Evolutionary conservation across 441 rosid genomes (phyloP).

Genomic region (Adansonia madagascariensis): DNA sequence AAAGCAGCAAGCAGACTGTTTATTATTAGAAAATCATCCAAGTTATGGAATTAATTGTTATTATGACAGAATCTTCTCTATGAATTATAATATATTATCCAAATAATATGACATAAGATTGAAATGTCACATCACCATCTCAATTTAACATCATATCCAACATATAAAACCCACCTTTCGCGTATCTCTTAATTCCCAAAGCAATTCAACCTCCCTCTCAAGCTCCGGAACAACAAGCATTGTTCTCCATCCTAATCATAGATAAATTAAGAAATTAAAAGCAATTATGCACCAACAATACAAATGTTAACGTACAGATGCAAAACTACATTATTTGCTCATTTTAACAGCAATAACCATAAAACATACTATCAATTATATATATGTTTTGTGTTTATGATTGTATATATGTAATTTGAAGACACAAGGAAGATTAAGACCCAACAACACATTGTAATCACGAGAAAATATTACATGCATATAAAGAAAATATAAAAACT

Average conservation of each 20-base stretch:
- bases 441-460: conserved; percentile 12
- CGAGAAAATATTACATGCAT: not conserved
- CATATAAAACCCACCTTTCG: conserved; percentile 61
- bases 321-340: not conserved
- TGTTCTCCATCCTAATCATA: conserved; percentile 88
- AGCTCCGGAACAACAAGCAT: conserved; percentile 99
- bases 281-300: not conserved
- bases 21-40: not conserved
- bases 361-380: too few relatives aligned
- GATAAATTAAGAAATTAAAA: conserved; percentile 20
- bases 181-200: conserved; percentile 72
- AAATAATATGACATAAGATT: not conserved
- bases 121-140: not conserved
- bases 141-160: conserved; percentile 12
- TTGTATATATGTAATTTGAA: not conserved
- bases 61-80: not conserved
- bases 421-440: conserved; percentile 4
- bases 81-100: not conserved
- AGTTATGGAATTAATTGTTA: conserved; percentile 3
- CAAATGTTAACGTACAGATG: conserved; percentile 1
- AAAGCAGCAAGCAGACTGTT: not conserved
- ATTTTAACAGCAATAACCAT: not conserved
- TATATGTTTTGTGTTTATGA: too few relatives aligned
- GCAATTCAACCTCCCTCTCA: conserved; percentile 89
- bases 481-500: conserved; percentile 1